Percentiles rank a stretch among this genome's conserved stretches.
phyloP scores from a whole-genome alignment of 768 basidiomycete genomes.

The Clavulina sp. region DNA sequence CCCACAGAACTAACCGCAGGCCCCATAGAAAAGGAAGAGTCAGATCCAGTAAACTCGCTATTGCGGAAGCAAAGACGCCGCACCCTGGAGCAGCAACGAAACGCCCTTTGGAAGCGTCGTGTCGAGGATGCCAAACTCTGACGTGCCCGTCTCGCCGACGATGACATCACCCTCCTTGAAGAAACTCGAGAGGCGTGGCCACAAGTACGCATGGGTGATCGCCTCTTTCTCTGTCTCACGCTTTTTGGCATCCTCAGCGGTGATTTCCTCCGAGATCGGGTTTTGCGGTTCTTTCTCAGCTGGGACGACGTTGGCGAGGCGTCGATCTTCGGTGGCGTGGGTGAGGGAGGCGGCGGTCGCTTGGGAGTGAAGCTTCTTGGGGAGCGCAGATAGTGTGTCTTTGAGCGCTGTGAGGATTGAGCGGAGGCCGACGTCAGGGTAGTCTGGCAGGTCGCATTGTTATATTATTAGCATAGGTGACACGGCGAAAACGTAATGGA shows the following conservation, averaged over 20 bases:
- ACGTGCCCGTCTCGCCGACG: conserved; percentile 67
- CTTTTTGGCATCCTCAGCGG: too few relatives aligned
- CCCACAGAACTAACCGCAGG: conserved; percentile 53
- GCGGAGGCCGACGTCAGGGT: conserved; percentile 58
- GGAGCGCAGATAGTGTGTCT: conserved; percentile 14
- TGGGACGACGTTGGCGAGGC: background rate
- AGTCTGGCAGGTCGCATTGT: conserved; percentile 18
- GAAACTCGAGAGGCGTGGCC: conserved; percentile 62
- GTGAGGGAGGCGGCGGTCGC: conserved; percentile 6
- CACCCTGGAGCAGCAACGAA: conserved; percentile 41
- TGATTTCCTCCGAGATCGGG: too few relatives aligned
- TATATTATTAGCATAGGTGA: too few relatives aligned
- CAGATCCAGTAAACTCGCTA: background rate
- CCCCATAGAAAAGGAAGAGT: background rate
- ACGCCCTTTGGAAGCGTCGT: conserved; percentile 57
- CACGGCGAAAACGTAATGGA: background rate
- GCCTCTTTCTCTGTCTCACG: conserved; percentile 12
- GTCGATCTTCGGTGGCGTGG: background rate
- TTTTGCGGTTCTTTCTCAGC: conserved; percentile 28
- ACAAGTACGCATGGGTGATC: conserved; percentile 70
- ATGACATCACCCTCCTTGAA: conserved; percentile 60
- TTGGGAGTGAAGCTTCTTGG: too few relatives aligned
- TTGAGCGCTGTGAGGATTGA: conserved; percentile 56
- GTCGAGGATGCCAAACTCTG: conserved; percentile 72
- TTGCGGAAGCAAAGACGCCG: conserved; percentile 1